Conservation (phyloP, 2,329 filamentous ascomycete genomes). For the Oidium heveae region DNA sequence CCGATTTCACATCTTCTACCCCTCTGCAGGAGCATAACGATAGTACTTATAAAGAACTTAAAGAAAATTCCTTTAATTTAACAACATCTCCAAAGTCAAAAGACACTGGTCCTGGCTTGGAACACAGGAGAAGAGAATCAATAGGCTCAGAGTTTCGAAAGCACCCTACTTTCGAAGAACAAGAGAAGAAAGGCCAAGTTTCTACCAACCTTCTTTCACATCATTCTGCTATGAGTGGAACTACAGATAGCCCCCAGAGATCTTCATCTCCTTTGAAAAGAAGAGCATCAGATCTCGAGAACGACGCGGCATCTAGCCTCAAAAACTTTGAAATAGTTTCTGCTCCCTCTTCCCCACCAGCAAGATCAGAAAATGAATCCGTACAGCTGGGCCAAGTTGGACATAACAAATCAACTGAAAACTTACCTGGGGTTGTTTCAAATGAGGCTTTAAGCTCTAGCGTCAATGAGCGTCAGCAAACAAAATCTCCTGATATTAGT, state of each 20-base stretch:
- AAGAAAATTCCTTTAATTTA: slow-evolving; percentile 22
- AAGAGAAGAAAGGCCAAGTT: slow-evolving; percentile 20
- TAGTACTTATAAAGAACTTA: slow-evolving; percentile 17
- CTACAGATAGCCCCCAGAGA: slow-evolving; percentile 29
- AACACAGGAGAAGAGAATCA: slow-evolving; percentile 22
- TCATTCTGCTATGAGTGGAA: slow-evolving; percentile 33
- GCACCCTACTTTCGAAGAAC: slow-evolving; percentile 14
- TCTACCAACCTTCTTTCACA: slow-evolving; percentile 21
- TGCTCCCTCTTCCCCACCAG: slow-evolving; percentile 4
- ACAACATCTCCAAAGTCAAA: slow-evolving; percentile 28
- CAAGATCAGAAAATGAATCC: slow-evolving; percentile 2
- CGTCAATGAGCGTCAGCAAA: background rate
- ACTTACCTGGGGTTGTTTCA: too few relatives aligned
- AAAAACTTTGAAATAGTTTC: slow-evolving; percentile 14
- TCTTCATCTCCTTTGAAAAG: slow-evolving; percentile 40
- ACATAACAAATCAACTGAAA: background rate
- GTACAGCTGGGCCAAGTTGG: background rate
- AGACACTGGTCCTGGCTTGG: slow-evolving; percentile 30
- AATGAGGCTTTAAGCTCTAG: background rate
- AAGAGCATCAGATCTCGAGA: slow-evolving; percentile 21
- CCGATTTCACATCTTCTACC: slow-evolving; percentile 24
- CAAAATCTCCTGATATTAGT: background rate
- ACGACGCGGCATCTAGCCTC: slow-evolving; percentile 8
- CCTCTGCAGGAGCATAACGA: slow-evolving; percentile 19
- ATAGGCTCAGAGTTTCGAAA: slow-evolving; percentile 9